Percentiles rank a stretch among this genome's conserved stretches.
Conservation (phyloP, 1,139 yeast genomes). For the Pichia terricola region DNA sequence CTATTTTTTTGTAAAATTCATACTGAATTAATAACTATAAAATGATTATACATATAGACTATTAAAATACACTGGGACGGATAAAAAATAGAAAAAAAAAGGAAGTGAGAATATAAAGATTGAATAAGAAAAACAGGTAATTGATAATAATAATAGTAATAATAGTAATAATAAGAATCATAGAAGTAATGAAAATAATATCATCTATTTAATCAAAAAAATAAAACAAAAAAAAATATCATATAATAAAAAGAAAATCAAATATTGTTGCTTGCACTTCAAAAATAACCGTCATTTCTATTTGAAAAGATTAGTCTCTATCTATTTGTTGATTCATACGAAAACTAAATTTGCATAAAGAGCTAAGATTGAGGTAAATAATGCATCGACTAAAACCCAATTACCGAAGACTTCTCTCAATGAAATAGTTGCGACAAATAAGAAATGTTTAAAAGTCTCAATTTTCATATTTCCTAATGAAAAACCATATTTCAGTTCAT, state of each 20-base stretch:
- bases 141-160: too few species aligned
- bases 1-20: background rate
- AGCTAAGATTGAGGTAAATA: conserved; percentile 40
- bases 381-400: conserved; percentile 39
- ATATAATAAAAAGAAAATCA: background rate
- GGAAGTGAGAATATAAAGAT: too few species aligned
- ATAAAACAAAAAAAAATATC: background rate
- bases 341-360: conserved; percentile 35
- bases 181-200: background rate
- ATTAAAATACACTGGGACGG: conserved; percentile 11
- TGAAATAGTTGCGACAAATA: conserved; percentile 31
- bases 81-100: background rate
- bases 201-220: background rate
- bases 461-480: conserved; percentile 4
- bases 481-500: conserved; percentile 31
- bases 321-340: conserved; percentile 11
- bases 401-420: conserved; percentile 36
- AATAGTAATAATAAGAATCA: background rate
- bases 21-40: conserved; percentile 1
- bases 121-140: too few species aligned
- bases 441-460: conserved; percentile 11
- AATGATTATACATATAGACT: conserved; percentile 6
- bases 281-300: too few species aligned
- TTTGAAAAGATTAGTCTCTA: background rate
- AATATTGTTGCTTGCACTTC: too few species aligned